Conservation (phyloP, 371 early-diverging fungal genomes). For the Rhizopus sp. region DNA sequence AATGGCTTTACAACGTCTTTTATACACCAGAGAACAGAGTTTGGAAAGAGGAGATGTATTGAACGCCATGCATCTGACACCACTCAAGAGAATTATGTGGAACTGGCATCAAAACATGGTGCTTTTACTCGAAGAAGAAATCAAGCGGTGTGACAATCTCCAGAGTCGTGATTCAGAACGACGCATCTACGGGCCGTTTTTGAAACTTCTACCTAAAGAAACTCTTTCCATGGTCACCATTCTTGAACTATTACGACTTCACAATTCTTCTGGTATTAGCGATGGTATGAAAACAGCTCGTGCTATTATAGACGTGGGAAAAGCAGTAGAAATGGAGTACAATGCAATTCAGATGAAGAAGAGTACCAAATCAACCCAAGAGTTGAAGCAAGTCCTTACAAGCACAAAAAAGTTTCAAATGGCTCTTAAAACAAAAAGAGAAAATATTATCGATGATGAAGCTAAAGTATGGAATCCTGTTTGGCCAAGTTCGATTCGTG, state of each 20-base stretch:
- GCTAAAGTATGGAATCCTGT: constrained; percentile 60
- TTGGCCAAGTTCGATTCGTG: constrained; percentile 67
- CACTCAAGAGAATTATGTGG: constrained; percentile 63
- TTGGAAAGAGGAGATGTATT: constrained; percentile 61
- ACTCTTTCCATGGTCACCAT: constrained; percentile 87
- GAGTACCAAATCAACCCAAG: constrained; percentile 31
- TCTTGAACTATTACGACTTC: constrained; percentile 72
- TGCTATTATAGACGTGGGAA: constrained; percentile 72
- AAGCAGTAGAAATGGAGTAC: constrained; percentile 83
- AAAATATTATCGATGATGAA: constrained; percentile 50
- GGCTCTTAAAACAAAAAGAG: constrained; percentile 69
- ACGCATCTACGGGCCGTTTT: constrained; percentile 68
- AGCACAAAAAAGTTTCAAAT: constrained; percentile 79
- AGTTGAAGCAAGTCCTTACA: constrained; percentile 62
- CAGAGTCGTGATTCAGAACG: constrained; percentile 40
- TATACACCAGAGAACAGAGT: constrained; percentile 57
- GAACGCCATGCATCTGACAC: constrained; percentile 51
- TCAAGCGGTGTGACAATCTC: constrained; percentile 48
- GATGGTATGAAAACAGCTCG: constrained; percentile 68
- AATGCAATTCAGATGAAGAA: constrained; percentile 76
- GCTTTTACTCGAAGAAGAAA: constrained; percentile 67
- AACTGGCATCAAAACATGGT: constrained; percentile 79
- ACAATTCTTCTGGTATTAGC: constrained; percentile 59
- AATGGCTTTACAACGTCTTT: constrained; percentile 73
- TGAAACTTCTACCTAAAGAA: constrained; percentile 72